Conservation (phyloP, 2,329 filamentous ascomycete species). For the Neobulgaria alba region DNA sequence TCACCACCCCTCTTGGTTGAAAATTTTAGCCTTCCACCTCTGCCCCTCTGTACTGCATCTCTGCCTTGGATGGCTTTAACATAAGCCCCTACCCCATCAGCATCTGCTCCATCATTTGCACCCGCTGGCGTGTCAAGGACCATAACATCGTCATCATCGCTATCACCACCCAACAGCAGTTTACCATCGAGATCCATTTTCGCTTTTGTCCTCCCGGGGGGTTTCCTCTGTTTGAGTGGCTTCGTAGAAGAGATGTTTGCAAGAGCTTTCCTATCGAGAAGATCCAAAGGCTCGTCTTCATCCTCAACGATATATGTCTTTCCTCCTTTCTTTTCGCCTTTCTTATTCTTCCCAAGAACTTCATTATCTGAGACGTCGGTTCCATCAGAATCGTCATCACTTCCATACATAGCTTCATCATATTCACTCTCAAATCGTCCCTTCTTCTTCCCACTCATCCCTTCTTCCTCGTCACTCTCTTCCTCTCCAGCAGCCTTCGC, state of each 20-base stretch:
- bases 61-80: slow-evolving; percentile 61
- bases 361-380: slow-evolving; percentile 57
- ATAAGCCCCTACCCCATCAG: slow-evolving; percentile 57
- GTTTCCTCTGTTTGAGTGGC: slow-evolving; percentile 52
- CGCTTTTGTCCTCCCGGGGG: slow-evolving; percentile 43
- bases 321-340: slow-evolving; percentile 48
- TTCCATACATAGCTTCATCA: slow-evolving; percentile 79
- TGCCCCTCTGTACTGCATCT: slow-evolving; percentile 55
- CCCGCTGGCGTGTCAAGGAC: slow-evolving; percentile 48
- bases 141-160: slow-evolving; percentile 48
- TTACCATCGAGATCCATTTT: slow-evolving; percentile 72
- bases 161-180: slow-evolving; percentile 59
- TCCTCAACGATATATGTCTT: slow-evolving; percentile 88
- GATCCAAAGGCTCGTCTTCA: slow-evolving; percentile 87
- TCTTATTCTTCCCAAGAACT: slow-evolving; percentile 36
- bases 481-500: slow-evolving; percentile 47
- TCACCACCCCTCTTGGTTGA: slow-evolving; percentile 54
- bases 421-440: slow-evolving; percentile 83
- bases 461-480: slow-evolving; percentile 48
- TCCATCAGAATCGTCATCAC: slow-evolving; percentile 46
- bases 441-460: slow-evolving; percentile 41
- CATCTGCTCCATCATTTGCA: slow-evolving; percentile 33
- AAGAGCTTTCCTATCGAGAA: slow-evolving; percentile 80
- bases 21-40: slow-evolving; percentile 63
- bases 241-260: slow-evolving; percentile 91